These are phyloP conservation scores for Boletus reticuloceps DNA, from an alignment of 768 basidiomycete species.

Conservation along the genomic window DNA sequence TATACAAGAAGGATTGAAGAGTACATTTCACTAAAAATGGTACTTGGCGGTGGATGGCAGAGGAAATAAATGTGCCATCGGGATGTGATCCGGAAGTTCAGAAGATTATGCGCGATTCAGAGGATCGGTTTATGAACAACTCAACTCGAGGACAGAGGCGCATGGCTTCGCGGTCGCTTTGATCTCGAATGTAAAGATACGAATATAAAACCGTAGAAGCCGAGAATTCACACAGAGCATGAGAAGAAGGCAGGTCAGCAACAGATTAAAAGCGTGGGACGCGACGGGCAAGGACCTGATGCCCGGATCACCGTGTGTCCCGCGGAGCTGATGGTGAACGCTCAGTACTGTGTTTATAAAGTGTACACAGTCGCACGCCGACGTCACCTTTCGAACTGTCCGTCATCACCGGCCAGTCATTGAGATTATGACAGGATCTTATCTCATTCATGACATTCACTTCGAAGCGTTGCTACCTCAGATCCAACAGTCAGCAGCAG, in stretches of 20 bases:
- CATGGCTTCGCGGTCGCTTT: not conserved
- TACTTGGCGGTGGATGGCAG: no score
- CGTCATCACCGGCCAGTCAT: not conserved
- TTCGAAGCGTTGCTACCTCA: not conserved
- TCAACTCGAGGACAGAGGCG: not conserved
- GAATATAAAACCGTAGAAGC: not conserved
- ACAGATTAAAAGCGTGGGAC: conserved; percentile 6
- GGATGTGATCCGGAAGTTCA: not conserved
- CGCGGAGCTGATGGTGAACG: conserved; percentile 1
- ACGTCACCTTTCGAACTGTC: not conserved
- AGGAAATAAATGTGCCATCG: not conserved
- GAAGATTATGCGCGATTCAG: not conserved
- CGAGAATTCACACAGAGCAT: not conserved
- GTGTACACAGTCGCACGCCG: not conserved
- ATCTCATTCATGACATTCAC: not conserved
- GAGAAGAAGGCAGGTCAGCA: not conserved
- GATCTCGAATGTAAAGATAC: not conserved
- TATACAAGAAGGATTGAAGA: no score
- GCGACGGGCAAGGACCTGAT: conserved; percentile 5
- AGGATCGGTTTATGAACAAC: conserved; percentile 1
- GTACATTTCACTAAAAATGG: no score
- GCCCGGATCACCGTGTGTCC: not conserved
- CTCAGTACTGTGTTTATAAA: not conserved
- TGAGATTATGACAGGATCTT: not conserved
- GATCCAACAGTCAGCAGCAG: no score